Evolutionary conservation across 345 rosid genomes (phyloP).

Genomic region (Ricinus communis): DNA sequence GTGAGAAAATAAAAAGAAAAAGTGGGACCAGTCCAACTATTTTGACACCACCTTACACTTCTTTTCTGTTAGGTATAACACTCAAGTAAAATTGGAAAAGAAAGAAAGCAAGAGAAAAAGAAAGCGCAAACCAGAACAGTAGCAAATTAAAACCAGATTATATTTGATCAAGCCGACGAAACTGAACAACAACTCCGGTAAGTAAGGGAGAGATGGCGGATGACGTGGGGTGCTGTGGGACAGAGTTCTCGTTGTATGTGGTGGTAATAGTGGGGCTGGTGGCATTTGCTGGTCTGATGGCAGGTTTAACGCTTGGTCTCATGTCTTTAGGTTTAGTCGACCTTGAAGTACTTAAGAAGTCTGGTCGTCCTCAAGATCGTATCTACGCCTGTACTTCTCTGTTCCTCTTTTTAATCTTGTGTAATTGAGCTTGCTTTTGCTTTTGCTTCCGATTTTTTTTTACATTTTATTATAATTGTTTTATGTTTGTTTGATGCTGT

Average conservation of each 20-base stretch:
- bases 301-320: slow-evolving; percentile 92
- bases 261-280: slow-evolving; percentile 59
- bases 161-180: too few species aligned
- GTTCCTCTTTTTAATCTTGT: too few species aligned
- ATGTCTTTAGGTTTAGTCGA: slow-evolving; percentile 95
- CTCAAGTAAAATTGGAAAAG: background rate
- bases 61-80: background rate
- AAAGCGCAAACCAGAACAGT: too few species aligned
- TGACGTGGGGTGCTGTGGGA: slow-evolving; percentile 50
- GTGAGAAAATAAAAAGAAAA: background rate
- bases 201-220: slow-evolving; percentile 29
- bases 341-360: slow-evolving; percentile 90
- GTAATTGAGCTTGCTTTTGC: background rate
- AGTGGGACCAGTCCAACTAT: background rate
- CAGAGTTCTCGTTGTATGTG: slow-evolving; percentile 47
- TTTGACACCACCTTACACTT: background rate
- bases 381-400: slow-evolving; percentile 58
- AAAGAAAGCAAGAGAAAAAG: background rate
- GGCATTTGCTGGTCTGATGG: slow-evolving; percentile 82
- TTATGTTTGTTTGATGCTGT: background rate
- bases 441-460: background rate
- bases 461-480: background rate
- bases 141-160: too few species aligned
- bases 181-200: too few species aligned
- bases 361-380: slow-evolving; percentile 91